Evolutionary conservation across 495 filamentous ascomycete genomes (phyloP).

Genomic region (Lasiosphaeria hispida): DNA sequence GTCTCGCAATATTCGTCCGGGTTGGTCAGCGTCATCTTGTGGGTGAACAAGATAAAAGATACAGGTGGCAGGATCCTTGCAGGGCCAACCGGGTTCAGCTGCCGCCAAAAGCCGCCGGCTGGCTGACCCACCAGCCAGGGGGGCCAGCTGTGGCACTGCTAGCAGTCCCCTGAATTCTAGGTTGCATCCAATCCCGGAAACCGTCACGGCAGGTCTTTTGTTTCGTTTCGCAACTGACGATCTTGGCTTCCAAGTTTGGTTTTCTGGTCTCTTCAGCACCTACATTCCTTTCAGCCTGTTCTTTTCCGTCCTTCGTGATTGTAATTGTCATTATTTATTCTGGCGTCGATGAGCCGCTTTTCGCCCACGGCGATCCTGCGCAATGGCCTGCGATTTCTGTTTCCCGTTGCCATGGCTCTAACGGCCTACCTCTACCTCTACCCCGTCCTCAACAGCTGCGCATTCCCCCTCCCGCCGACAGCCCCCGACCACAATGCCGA

Average conservation of each 20-base stretch:
- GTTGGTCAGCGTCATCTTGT: too few relatives aligned
- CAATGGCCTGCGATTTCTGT: slow-evolving; percentile 60
- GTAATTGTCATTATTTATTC: slow-evolving; percentile 26
- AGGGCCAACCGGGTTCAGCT: too few relatives aligned
- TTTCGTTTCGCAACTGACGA: not conserved
- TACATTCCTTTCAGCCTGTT: not conserved
- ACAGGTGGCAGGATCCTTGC: too few relatives aligned
- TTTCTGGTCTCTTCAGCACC: not conserved
- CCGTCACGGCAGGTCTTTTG: not conserved
- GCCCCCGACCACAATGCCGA: slow-evolving; percentile 22
- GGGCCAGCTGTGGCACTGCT: too few relatives aligned
- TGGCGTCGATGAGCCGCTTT: slow-evolving; percentile 48
- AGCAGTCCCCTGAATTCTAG: too few relatives aligned
- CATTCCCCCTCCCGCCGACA: slow-evolving; percentile 64
- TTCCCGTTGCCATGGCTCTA: slow-evolving; percentile 65
- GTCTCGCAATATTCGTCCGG: too few relatives aligned
- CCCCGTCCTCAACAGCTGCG: slow-evolving; percentile 77
- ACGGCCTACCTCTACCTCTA: slow-evolving; percentile 86
- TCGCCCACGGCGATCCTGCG: slow-evolving; percentile 58
- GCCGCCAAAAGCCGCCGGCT: too few relatives aligned
- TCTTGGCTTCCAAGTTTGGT: not conserved
- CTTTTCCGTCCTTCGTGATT: too few relatives aligned
- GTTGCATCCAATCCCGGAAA: not conserved
- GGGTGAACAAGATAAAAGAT: too few relatives aligned
- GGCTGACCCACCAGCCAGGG: too few relatives aligned